Conservation (phyloP, 2,329 filamentous ascomycete genomes). For the Pleurostoma richardsiae region DNA sequence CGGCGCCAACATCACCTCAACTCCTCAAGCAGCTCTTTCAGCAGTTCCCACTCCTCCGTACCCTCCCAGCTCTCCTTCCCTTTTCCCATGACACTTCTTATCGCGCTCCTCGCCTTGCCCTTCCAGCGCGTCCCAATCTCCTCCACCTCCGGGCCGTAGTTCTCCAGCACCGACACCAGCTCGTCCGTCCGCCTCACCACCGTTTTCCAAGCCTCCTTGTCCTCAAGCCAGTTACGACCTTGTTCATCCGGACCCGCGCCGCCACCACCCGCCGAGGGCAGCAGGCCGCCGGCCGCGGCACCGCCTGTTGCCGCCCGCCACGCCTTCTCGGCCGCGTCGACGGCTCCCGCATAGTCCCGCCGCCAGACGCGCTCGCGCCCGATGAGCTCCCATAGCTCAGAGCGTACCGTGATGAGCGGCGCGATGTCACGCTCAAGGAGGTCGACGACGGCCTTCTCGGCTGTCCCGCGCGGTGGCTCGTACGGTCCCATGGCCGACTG, state of each 20-base stretch:
- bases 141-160: constrained; percentile 61
- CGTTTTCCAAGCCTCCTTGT: constrained; percentile 60
- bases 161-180: constrained; percentile 78
- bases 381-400: constrained; percentile 72
- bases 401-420: constrained; percentile 77
- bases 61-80: constrained; percentile 81
- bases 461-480: constrained; percentile 49
- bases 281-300: constrained; percentile 39
- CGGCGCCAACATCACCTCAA: constrained; percentile 28
- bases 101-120: constrained; percentile 80
- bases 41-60: constrained; percentile 58
- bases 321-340: constrained; percentile 82
- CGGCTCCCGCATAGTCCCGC: constrained; percentile 62
- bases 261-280: constrained; percentile 31
- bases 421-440: constrained; percentile 71
- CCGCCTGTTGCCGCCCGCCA: constrained; percentile 69
- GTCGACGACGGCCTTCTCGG: constrained; percentile 59
- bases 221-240: constrained; percentile 51
- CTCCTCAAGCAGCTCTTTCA: constrained; percentile 53
- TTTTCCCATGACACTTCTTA: constrained; percentile 77
- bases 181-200: constrained; percentile 77
- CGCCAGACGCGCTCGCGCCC: constrained; percentile 70
- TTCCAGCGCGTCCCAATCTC: constrained; percentile 77
- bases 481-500: constrained; percentile 19
- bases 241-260: constrained; percentile 17